phyloP scores from a whole-genome alignment of 208 protist species.

The Sergeia podlipaevii region DNA sequence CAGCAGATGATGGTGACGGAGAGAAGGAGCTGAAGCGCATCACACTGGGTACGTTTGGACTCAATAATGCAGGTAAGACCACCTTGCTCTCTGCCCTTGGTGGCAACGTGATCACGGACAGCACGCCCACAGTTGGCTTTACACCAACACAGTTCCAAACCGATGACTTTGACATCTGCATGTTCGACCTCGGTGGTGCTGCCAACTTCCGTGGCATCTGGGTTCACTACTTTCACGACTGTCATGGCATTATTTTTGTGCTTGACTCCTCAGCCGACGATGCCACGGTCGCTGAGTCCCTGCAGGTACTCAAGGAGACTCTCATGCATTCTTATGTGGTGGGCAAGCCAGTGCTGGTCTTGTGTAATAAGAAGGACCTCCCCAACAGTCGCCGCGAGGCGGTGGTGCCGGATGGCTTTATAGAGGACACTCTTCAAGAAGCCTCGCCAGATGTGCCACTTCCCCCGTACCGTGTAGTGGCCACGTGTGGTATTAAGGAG shows the following conservation, averaged over 20 bases:
- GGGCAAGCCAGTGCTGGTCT: slow-evolving; percentile 98
- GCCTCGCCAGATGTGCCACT: too few relatives aligned
- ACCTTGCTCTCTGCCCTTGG: slow-evolving; percentile 98
- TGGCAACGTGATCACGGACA: slow-evolving; percentile 92
- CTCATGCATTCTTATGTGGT: slow-evolving; percentile 91
- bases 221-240: slow-evolving; percentile 92
- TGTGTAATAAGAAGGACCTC: slow-evolving; percentile 99
- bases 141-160: slow-evolving; percentile 79
- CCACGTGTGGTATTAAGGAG: slow-evolving; percentile 76
- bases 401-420: slow-evolving; percentile 75
- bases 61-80: slow-evolving; percentile 97
- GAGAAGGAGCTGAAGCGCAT: slow-evolving; percentile 32
- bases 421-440: slow-evolving; percentile 57
- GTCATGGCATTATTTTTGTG: slow-evolving; percentile 88
- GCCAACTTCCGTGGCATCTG: slow-evolving; percentile 90
- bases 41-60: slow-evolving; percentile 83
- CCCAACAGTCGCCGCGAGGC: slow-evolving; percentile 41
- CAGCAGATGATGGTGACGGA: slow-evolving; percentile 3
- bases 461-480: slow-evolving; percentile 52
- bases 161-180: slow-evolving; percentile 84
- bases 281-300: slow-evolving; percentile 52
- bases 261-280: slow-evolving; percentile 74
- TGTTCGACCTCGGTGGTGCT: slow-evolving; percentile 90
- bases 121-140: slow-evolving; percentile 89
- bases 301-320: slow-evolving; percentile 66